A percentile compares a stretch with the other conserved stretches of the same genome.
Evolutionary conservation across 2,329 filamentous ascomycete genomes (phyloP).

Genomic region (Shiraia sp.): DNA sequence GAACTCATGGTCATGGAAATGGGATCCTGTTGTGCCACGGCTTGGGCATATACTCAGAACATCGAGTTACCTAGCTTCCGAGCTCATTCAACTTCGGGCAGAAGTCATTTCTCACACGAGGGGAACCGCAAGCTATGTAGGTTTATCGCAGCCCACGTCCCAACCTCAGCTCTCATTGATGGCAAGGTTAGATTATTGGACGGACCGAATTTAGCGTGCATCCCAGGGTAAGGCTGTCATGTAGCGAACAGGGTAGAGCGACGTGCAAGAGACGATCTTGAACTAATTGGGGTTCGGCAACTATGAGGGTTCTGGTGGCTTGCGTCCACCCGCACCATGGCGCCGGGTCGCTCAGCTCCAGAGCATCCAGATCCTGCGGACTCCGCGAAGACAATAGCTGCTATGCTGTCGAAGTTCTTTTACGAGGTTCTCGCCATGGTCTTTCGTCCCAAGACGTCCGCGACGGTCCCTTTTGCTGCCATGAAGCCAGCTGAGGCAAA

Average conservation of each 20-base stretch:
- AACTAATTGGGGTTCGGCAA: conserved; percentile 8
- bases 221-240: conserved; percentile 31
- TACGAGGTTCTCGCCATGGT: not conserved
- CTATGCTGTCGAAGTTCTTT: not conserved
- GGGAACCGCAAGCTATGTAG: conserved; percentile 27
- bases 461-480: not conserved
- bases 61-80: conserved; percentile 27
- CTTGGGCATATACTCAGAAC: conserved; percentile 14
- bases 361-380: conserved; percentile 14
- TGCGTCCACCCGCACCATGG: conserved; percentile 21
- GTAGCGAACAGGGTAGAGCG: conserved; percentile 16
- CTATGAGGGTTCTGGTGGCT: conserved; percentile 18
- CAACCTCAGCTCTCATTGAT: conserved; percentile 28
- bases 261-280: conserved; percentile 17
- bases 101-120: conserved; percentile 14
- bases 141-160: conserved; percentile 17
- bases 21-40: conserved; percentile 17
- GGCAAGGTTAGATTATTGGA: conserved; percentile 12
- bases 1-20: conserved; percentile 26
- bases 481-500: not conserved
- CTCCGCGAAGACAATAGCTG: conserved; percentile 5
- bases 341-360: conserved; percentile 20
- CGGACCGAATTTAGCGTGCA: conserved; percentile 28
- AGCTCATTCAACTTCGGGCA: conserved; percentile 8
- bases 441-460: no score